Base-by-base conservation (phyloP, 169 alveolate genomes). In the Plasmodium relictum region DNA sequence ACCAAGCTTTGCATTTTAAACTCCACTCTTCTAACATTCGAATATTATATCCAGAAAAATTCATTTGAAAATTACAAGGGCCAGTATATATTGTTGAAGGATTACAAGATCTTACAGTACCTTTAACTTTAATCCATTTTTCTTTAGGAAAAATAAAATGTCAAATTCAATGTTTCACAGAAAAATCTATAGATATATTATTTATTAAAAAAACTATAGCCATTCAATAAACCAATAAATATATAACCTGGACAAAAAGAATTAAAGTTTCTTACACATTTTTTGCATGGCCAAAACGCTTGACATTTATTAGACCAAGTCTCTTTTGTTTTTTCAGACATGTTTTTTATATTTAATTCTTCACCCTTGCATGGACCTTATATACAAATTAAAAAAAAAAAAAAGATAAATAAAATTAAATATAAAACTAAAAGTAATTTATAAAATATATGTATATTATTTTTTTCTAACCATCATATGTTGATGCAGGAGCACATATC, bases 281-380 rank as follows among this genome's bases (percentile, higher is more conserved):
- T 59, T 41, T 72, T 88, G 78, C 96, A 94, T 14, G 96, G 96
- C 96, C 96, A 94, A 87, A 87, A 90, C 39, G 94, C 90, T 91
- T 92, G 87, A 62, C 96, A 94, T 44, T 87, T 70, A 22, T 50
- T 72, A 24, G 96, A 69, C 95, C 95, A 94, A 31, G 58, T 71
- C 45, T 87, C 78, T 70, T 94, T 94, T 69, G 80, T 92, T 61
- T 78, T 88, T 50, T 56, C 93, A 22, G 88, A 74, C 94, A 94
- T 94, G 7, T 72, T 44, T 50, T 90, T 71, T 78, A 92, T 88
- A 16, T 86, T 89, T 18, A 94, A 78, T 18, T 92, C 94, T 31
- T 94, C 92, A 58, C 95, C 96, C 45, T 85, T 68, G 62, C 96
- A 94, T 3, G 96, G 96, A 18, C 96, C 96, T 94, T 52, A 39